Evolutionary conservation across 257 asterid genomes (phyloP), one percentile per base, ranked within the genome.

Genomic region (Nicotiana tomentosiformis): DNA sequence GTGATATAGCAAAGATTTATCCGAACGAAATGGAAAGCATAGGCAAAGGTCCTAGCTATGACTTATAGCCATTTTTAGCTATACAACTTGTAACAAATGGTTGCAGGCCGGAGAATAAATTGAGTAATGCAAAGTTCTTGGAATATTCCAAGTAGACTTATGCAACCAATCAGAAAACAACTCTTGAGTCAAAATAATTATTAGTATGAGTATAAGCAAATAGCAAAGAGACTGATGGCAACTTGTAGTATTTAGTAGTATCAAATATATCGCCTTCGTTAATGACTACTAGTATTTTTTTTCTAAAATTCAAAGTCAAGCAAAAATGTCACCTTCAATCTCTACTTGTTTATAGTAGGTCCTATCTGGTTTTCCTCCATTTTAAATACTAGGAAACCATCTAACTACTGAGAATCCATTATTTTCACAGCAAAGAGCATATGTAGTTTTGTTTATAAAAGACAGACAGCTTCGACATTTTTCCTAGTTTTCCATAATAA

Each of bases 261-360:
- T 70, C 55, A 43, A 43, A 70, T 70, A 12, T 10, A 70, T 70
- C 78, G 78, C 60, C 60, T 43, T 70, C 60, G 58, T 70, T 43
- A 23, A 43, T 39, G 84, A 55, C 70, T 66, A 12, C 12, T 5
- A 6, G 20, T 78, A 17, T 26, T 14, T 11, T n/a, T 83, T 62
- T n/a, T n/a, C 77, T 62, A n/a, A 18, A 60, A 76, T 33, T 76
- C 23, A 39, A 83, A 85, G 89, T 86, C 85, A 81, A 86, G 76
- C 82, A 81, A 84, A 83, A 23, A 23, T 23, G 26, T 23, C 26
- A 23, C 26, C 26, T 23, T 23, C 26, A 23, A 23, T 23, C 26
- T 23, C 26, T 23, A 23, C 26, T 23, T 23, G 26, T 23, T 23
- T 23, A 23, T 23, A 23, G 26, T 23, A 23, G 26, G 26, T 23